These are phyloP conservation scores for Luffa aegyptiaca DNA, from an alignment of 306 rosid genomes.

Conservation along the genomic window DNA sequence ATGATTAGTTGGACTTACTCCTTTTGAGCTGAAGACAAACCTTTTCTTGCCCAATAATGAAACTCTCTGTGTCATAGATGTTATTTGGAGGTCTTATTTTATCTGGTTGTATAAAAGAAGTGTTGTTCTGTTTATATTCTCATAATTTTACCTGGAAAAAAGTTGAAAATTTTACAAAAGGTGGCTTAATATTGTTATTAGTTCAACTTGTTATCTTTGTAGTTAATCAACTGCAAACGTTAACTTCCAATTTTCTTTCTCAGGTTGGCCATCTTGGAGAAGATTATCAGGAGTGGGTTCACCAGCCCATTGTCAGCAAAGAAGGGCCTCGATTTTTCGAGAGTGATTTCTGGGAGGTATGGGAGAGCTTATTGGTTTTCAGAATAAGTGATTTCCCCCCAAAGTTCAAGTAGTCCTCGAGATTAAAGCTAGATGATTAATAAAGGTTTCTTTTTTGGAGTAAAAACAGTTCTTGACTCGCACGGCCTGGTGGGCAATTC, in stretches of 20 bases:
- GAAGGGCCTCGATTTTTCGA: constrained; percentile 76
- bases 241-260: not conserved
- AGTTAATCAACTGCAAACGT: not conserved
- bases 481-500: constrained; percentile 96
- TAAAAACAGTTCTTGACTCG: constrained; percentile 67
- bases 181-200: not conserved
- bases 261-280: constrained; percentile 85
- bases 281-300: constrained; percentile 75
- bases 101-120: not conserved
- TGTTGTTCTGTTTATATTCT: not conserved
- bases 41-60: not conserved
- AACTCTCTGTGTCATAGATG: not conserved
- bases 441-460: not conserved
- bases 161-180: not conserved
- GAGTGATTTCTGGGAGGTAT: constrained; percentile 56
- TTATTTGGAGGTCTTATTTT: not conserved
- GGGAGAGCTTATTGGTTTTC: not conserved
- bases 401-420: not conserved
- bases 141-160: not conserved
- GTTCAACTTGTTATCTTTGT: not conserved
- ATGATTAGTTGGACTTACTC: not conserved
- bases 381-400: not conserved
- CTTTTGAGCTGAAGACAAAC: not conserved
- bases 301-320: constrained; percentile 81
- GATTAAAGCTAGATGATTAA: not conserved